Base-by-base conservation (phyloP, 2,329 filamentous ascomycete species). In the Colletotrichum sp. region DNA sequence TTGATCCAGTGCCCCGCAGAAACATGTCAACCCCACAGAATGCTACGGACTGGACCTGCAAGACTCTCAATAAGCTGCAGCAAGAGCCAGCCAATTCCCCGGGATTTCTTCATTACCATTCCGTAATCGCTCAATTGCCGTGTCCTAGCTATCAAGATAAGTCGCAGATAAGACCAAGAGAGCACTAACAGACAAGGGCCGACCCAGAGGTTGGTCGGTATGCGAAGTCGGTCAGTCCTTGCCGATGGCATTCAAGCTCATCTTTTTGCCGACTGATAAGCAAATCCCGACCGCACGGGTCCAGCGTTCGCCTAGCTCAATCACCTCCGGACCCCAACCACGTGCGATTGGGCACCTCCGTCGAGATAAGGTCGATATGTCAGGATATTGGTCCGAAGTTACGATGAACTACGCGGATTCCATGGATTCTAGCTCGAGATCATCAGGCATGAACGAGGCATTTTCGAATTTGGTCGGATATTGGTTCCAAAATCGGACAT, bases 211-310 rank as follows among this genome's bases (percentile, higher is more conserved):
- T 34, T 38, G 56, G 56, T 34, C 34, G 21, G 34, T n/a, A 26
- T 62, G 38, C 66, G 32, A 69, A 26, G 34, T 69, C 66, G 55
- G 52, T 43, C 32, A 55, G 68, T 32, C 68, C 62, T 32, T 32
- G 68, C 61, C 48, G 38, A 71, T 26, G 71, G 66, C 59, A 65
- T 32, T 34, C 28, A 18, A 18, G 18, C 18, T n/a, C 32, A 26
- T 32, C 13, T 59, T 63, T 32, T 59, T 63, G 48, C 56, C 43
- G 56, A 55, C 58, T 69, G 69, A 75, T 75, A 75, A 75, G 69
- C 56, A 69, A n/a, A 75, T 52, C 43, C 43, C 58, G 26, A 56
- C 16, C 12, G 58, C 16, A 63, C 26, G 18, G 52, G 43, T 55
- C 62, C 26, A 13, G 26, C 58, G 58, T 61, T 65, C 21, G 34